Evolutionary conservation across 306 rosid genomes (phyloP), one percentile per base, ranked within the genome.

Genomic region (Vicia faba): DNA sequence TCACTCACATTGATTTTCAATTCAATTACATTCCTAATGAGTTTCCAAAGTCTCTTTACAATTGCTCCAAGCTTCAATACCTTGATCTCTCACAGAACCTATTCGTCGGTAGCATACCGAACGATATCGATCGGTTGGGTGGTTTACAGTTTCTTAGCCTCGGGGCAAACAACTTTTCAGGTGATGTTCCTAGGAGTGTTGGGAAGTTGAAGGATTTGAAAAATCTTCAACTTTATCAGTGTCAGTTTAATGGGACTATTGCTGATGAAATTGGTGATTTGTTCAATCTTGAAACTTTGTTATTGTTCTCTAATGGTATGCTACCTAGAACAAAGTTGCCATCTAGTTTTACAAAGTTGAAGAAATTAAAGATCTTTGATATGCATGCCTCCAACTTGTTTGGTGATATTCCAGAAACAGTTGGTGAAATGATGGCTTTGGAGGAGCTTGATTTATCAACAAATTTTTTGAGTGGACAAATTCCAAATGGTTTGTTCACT

Each of bases 351-450:
- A 69, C 71, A 9, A 10, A 55, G 54, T 69, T 76, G 45, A 69
- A 7, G 6, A 69, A 69, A 54, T 50, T 76, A 50, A 76, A 39
- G 61, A 40, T 35, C 3, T 44, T 76, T 45, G 7, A 69, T 55
- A 45, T 69, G 71, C 45, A 31, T 76, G 51, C 63, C 16, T 41
- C 75, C 1, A 76, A 76, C n/a, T 62, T 76, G 80, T 23, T 63
- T 33, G 80, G 71, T 7, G 76, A 69, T 45, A 69, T 76, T 2
- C 80, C 80, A 6, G 75, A 69, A 10, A 69, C 0, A 0, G 44
- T 76, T 69, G 75, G 71, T 33, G 67, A 76, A 23, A 76, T 76
- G 75, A 50, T 76, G 44, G 71, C 25, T 36, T 63, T 76, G 67
- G 80, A 76, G 48, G 5, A 54, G 6, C 19, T 76, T 20, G 62